Conservation (phyloP, 306 rosid species). For the Abrus precatorius region DNA sequence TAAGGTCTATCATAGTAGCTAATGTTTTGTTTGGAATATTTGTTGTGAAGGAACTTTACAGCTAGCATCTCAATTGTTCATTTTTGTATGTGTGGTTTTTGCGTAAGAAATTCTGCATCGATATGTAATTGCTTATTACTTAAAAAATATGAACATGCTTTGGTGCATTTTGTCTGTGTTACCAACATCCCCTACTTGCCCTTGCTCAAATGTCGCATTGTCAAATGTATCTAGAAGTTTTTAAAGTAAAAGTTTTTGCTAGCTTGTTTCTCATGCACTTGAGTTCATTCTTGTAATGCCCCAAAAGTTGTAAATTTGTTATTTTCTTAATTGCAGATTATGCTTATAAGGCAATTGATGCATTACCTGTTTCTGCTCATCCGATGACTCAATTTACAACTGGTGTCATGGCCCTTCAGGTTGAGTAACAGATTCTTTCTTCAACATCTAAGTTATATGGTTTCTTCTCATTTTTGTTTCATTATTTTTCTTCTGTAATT, state of each 20-base stretch:
- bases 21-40: slow-evolving; percentile 4
- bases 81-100: slow-evolving; percentile 1
- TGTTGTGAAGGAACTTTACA: slow-evolving; percentile 20
- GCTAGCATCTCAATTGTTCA: slow-evolving; percentile 5
- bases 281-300: slow-evolving; percentile 33
- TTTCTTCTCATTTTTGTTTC: background rate
- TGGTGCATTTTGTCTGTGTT: slow-evolving; percentile 29
- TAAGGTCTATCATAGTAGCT: slow-evolving; percentile 8
- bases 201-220: slow-evolving; percentile 14
- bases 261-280: slow-evolving; percentile 31
- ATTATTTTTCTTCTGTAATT: slow-evolving; percentile 26
- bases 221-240: slow-evolving; percentile 13
- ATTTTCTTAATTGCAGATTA: slow-evolving; percentile 70
- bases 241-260: slow-evolving; percentile 2
- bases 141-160: slow-evolving; percentile 33
- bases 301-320: slow-evolving; percentile 36
- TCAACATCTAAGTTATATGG: slow-evolving; percentile 13
- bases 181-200: slow-evolving; percentile 30
- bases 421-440: slow-evolving; percentile 52
- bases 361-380: slow-evolving; percentile 86
- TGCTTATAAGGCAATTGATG: slow-evolving; percentile 92
- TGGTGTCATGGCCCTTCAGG: slow-evolving; percentile 99
- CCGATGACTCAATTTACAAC: slow-evolving; percentile 97
- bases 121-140: slow-evolving; percentile 22
- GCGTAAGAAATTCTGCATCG: slow-evolving; percentile 30